Percentiles rank a stretch among this genome's conserved stretches.
These are phyloP conservation scores for Physcia stellaris DNA, from an alignment of 495 filamentous ascomycete species.

Conservation along the genomic window DNA sequence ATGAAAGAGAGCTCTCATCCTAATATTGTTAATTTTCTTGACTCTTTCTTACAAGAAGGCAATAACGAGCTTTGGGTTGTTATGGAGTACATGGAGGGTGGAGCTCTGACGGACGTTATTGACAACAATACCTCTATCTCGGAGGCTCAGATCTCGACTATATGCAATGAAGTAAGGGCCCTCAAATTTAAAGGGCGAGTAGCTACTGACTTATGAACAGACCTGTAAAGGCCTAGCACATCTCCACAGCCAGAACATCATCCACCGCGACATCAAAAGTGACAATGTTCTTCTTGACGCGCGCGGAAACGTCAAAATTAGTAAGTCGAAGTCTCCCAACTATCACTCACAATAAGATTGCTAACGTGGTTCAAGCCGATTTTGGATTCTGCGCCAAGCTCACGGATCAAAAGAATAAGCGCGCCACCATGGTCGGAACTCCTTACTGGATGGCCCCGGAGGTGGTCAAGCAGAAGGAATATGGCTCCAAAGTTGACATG, in stretches of 20 bases:
- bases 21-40: constrained; percentile 98
- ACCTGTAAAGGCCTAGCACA: constrained; percentile 93
- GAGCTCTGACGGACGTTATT: constrained; percentile 94
- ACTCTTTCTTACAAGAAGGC: constrained; percentile 88
- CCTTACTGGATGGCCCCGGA: constrained; percentile 99
- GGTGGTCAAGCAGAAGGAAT: constrained; percentile 98
- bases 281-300: constrained; percentile 94
- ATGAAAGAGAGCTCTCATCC: constrained; percentile 98
- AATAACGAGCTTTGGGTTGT: constrained; percentile 94
- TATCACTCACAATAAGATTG: background rate
- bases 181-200: background rate
- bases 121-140: constrained; percentile 86
- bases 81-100: constrained; percentile 99
- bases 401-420: constrained; percentile 90
- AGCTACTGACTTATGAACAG: constrained; percentile 36
- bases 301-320: constrained; percentile 94
- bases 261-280: constrained; percentile 97
- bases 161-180: constrained; percentile 73
- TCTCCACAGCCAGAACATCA: constrained; percentile 88
- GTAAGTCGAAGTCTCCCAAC: constrained; percentile 43
- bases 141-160: constrained; percentile 94
- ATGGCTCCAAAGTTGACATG: constrained; percentile 95
- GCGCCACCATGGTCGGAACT: constrained; percentile 97
- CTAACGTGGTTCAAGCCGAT: constrained; percentile 47
- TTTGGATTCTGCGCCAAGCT: constrained; percentile 99